Evolutionary conservation across 805 yeast genomes (phyloP).

Genomic region (Wickerhamiella cacticola): DNA sequence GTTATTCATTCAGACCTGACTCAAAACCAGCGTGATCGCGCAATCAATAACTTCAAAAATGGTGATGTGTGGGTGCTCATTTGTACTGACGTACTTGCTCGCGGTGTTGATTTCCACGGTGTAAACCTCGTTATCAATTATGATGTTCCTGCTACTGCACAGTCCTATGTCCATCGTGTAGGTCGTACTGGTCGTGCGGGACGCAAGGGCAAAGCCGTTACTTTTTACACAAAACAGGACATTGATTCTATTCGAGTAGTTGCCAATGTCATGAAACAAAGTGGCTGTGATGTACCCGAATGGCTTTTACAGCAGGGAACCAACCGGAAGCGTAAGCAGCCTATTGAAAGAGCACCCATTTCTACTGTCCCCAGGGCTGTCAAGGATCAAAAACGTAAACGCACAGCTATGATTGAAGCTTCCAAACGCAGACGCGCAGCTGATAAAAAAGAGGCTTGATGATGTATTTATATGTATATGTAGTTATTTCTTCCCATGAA

Average conservation of each 20-base stretch:
- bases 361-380: conserved; percentile 66
- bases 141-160: conserved; percentile 90
- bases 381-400: conserved; percentile 28
- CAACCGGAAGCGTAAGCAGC: conserved; percentile 22
- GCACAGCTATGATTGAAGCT: conserved; percentile 49
- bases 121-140: conserved; percentile 89
- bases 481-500: not conserved
- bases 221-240: conserved; percentile 90
- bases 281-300: conserved; percentile 53
- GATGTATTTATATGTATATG: not conserved
- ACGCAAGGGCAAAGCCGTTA: conserved; percentile 71
- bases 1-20: conserved; percentile 94
- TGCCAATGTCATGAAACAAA: conserved; percentile 88
- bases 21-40: conserved; percentile 71
- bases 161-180: conserved; percentile 91
- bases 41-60: conserved; percentile 67
- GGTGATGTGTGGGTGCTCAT: conserved; percentile 95
- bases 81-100: conserved; percentile 88
- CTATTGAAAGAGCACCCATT: conserved; percentile 54
- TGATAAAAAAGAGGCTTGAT: not conserved
- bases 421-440: conserved; percentile 15
- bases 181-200: conserved; percentile 99
- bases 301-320: conserved; percentile 51
- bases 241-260: conserved; percentile 62
- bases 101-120: conserved; percentile 97